Evolutionary conservation across 805 yeast species (phyloP).

Genomic region (Sugiyamaella lignohabitans): DNA sequence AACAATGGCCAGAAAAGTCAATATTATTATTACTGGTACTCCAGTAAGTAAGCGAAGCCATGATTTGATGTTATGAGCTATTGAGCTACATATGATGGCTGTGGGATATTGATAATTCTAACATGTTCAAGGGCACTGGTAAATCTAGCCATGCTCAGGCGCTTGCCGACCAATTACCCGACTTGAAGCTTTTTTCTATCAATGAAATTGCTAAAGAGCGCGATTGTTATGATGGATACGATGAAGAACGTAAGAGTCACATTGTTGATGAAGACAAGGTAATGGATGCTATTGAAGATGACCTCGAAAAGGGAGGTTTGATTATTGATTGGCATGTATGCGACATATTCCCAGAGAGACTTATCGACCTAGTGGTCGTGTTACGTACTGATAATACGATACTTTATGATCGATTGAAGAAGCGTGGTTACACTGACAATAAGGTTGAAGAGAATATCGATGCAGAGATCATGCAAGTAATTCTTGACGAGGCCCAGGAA

Average conservation of each 20-base stretch:
- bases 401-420: constrained; percentile 67
- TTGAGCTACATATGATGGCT: not conserved
- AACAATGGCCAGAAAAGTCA: constrained; percentile 36
- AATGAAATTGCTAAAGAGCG: constrained; percentile 77
- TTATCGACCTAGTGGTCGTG: constrained; percentile 88
- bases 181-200: constrained; percentile 52
- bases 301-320: constrained; percentile 78
- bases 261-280: constrained; percentile 87
- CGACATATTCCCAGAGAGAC: constrained; percentile 88
- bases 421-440: constrained; percentile 70
- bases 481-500: constrained; percentile 79
- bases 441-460: constrained; percentile 90
- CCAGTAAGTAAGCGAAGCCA: constrained; percentile 59
- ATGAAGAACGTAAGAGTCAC: constrained; percentile 74
- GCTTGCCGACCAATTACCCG: constrained; percentile 46
- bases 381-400: constrained; percentile 67
- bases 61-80: too few species aligned
- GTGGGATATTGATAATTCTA: too few species aligned
- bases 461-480: constrained; percentile 94
- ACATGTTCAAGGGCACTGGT: constrained; percentile 56
- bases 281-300: constrained; percentile 70
- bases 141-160: constrained; percentile 69
- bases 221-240: constrained; percentile 75
- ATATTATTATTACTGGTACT: constrained; percentile 88
- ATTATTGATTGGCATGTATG: constrained; percentile 97